Base-by-base conservation (phyloP, 306 rosid species). In the Pterocarpus santalinus region DNA sequence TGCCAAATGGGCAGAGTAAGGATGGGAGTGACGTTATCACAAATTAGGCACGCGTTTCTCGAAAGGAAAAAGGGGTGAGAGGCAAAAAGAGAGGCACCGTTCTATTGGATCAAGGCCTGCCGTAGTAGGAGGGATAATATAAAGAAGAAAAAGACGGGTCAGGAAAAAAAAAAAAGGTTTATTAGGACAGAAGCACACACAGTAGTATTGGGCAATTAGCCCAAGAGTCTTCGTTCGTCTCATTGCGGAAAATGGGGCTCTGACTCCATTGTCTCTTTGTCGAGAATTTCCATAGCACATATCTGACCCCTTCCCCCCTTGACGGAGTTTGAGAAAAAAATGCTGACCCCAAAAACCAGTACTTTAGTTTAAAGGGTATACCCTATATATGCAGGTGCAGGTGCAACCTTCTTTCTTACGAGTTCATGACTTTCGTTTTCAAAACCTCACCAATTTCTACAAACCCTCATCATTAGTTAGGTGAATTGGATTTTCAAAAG, bases 221-320 rank as follows among this genome's bases (percentile, higher is more conserved):
- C 8, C 49, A 2, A 11, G 11, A 51, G 61, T 71, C 15, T 35
- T 52, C 47, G 73, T 41, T 65, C 39, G 74, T 78, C 86, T 82
- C 52, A 71, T 76, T 63, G 63, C 56, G 35, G 84, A 80, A 83
- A 81, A 80, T 72, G 84, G 85, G 80, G 53, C 62, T 83, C 90
- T 86, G 91, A 90, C 82, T 77, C 15, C 11, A 10, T 75, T 91
- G 94, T 91, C 91, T 71, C 63, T 79, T 90, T 88, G 97, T 90
- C 97, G 73, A 87, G 86, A 84, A 88, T 88, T 88, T 90, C 16
- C 69, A 43, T 64, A 86, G 87, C 92, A 90, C 49, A 63, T 64
- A 4, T 55, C 87, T 83, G 87, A 65, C 73, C 57, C 63, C 62
- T 58, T 66, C 60, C 63, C 63, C 76, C 28, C 28, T 46, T 71